Conservation (phyloP, 306 rosid species). For the Purshia tridentata region DNA sequence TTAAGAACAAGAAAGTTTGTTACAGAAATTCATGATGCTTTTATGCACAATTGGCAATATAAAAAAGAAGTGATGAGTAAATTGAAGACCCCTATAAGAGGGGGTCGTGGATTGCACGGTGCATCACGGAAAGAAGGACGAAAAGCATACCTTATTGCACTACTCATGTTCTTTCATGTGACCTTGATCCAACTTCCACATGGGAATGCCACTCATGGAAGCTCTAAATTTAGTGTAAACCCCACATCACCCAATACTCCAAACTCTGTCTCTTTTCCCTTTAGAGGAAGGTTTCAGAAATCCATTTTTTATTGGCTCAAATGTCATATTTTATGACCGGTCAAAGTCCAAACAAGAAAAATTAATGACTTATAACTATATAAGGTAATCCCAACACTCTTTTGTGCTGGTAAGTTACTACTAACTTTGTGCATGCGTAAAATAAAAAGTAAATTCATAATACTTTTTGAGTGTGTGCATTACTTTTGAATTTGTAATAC, state of each 20-base stretch:
- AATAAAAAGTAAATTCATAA: no score
- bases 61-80: neutral
- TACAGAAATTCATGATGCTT: no score
- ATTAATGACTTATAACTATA: no score
- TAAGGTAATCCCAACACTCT: no score
- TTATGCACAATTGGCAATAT: neutral
- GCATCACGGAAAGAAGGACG: slow-evolving; percentile 9
- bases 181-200: slow-evolving; percentile 23
- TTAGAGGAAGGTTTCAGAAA: neutral
- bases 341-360: no score
- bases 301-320: neutral
- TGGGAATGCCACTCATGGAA: neutral
- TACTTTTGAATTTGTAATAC: no score
- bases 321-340: neutral
- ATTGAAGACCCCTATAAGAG: neutral
- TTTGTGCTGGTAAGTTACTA: no score
- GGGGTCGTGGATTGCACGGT: slow-evolving; percentile 23
- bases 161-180: slow-evolving; percentile 39
- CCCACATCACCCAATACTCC: neutral
- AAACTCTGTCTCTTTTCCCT: neutral
- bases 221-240: neutral
- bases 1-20: neutral
- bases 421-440: no score
- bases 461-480: no score
- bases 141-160: neutral